Conservation (phyloP, 306 rosid species). For the Sicyos baderoa region DNA sequence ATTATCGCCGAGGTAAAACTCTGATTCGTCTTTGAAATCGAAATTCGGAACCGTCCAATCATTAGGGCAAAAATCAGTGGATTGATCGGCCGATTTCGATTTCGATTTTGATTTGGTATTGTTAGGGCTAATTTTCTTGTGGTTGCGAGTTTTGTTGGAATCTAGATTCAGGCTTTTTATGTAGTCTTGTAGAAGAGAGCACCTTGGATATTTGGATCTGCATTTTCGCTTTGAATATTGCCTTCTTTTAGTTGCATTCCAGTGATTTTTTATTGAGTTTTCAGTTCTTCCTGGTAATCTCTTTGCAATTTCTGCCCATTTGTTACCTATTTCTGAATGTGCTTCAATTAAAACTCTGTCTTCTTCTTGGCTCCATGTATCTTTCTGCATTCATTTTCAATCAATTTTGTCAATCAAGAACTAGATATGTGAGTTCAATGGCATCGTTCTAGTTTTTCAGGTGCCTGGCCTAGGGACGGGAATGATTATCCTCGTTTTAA, state of each 20-base stretch:
- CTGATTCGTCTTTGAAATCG: slow-evolving; percentile 42
- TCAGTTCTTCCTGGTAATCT: slow-evolving; percentile 84
- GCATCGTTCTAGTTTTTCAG: too few relatives aligned
- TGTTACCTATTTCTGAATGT: slow-evolving; percentile 78
- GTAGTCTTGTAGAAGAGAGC: slow-evolving; percentile 69
- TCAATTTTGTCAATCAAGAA: background rate
- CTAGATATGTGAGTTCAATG: background rate
- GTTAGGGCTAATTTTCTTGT: slow-evolving; percentile 20
- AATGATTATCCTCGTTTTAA: too few relatives aligned
- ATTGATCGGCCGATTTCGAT: too few relatives aligned
- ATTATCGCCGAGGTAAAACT: slow-evolving; percentile 49
- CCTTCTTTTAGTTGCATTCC: slow-evolving; percentile 96
- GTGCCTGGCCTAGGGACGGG: too few relatives aligned
- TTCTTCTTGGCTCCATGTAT: slow-evolving; percentile 83
- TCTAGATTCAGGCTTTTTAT: slow-evolving; percentile 73
- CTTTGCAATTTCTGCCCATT: slow-evolving; percentile 97
- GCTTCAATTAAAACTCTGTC: slow-evolving; percentile 63
- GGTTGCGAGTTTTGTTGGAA: slow-evolving; percentile 31
- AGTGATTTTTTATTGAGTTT: slow-evolving; percentile 88
- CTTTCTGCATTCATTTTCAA: slow-evolving; percentile 47
- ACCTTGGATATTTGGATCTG: slow-evolving; percentile 61
- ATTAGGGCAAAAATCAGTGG: slow-evolving; percentile 20
- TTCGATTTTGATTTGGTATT: background rate
- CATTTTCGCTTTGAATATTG: slow-evolving; percentile 80
- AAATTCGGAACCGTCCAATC: slow-evolving; percentile 35